Base-by-base conservation (phyloP, 2,329 filamentous ascomycete genomes). In the Septoria linicola region DNA sequence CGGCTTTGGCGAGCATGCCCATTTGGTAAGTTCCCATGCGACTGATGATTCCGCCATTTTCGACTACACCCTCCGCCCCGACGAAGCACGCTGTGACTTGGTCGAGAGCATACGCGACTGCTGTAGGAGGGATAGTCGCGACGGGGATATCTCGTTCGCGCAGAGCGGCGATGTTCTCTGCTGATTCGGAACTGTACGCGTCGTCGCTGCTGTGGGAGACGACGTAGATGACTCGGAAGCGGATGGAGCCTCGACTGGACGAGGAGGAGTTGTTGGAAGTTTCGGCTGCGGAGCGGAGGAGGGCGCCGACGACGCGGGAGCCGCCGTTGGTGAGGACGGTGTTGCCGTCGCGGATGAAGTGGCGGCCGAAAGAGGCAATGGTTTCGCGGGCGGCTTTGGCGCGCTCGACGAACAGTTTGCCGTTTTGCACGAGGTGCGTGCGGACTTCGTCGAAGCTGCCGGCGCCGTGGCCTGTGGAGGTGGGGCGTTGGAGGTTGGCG, bases 41-140 rank as follows among this genome's bases (percentile, higher is more conserved):
- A 19, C 88, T 92, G 60, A 99, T 88, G 61, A 97, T 87, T 31
- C 92, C 92, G 42, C 93, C 93, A 66, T 96, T 95, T 66, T 95
- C 89, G 16, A 95, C 89, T 13, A 97, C 89, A 34, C 90, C 91
- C 70, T 97, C 92, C 1, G 82, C 73, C 37, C 82, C 82, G 1
- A 84, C 80, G 58, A 85, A 82, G 14, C 83, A 78, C 67, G 81
- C 80, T 56, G 89, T 82, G 11, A 93, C 85, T 67, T 82, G 83
- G 13, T 81, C 78, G 70, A 97, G 81, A 35, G 87, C 83, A 68
- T 95, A 91, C 27, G 88, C 89, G 7, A 89, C 82, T 2, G 86
- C 87, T 4, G 84, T 83, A 47, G 87, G 83, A 2, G 83, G 80
- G 36, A 97, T 89, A 1, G 85, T 87, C 11, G 91, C 88, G 3